Evolutionary conservation across 2,329 filamentous ascomycete genomes (phyloP).

Genomic region (Colletotrichum lini): DNA sequence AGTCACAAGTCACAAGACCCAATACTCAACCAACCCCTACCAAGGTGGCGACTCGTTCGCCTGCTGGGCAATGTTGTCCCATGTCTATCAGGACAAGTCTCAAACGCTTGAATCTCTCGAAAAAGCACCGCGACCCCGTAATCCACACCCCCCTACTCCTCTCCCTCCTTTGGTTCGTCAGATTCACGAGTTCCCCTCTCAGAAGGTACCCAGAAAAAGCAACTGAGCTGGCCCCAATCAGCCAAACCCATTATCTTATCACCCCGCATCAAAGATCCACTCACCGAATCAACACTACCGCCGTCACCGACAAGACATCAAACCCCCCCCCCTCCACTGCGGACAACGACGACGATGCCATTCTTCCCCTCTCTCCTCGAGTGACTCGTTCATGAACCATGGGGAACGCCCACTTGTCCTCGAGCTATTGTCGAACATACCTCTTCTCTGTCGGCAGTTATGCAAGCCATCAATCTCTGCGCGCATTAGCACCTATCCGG

Average conservation of each 20-base stretch:
- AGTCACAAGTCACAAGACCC: background rate
- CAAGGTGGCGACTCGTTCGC: background rate
- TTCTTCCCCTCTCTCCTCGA: background rate
- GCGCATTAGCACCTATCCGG: background rate
- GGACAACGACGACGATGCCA: background rate
- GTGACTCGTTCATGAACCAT: slow-evolving; percentile 23
- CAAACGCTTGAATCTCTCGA: slow-evolving; percentile 3
- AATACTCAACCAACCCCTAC: background rate
- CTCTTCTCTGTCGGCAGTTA: slow-evolving; percentile 1
- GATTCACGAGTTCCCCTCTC: background rate
- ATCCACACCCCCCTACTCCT: background rate
- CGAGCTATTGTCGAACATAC: background rate
- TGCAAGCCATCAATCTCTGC: slow-evolving; percentile 1
- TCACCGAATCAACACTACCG: slow-evolving; percentile 33
- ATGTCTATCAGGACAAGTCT: slow-evolving; percentile 4
- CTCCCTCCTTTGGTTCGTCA: slow-evolving; percentile 6
- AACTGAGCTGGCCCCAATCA: slow-evolving; percentile 42
- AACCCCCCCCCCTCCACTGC: slow-evolving; percentile 22
- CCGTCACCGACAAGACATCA: slow-evolving; percentile 3
- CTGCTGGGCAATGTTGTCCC: background rate
- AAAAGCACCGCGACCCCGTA: background rate
- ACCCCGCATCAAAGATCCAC: slow-evolving; percentile 38
- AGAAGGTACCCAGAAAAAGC: slow-evolving; percentile 17
- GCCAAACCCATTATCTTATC: slow-evolving; percentile 38
- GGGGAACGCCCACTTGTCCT: slow-evolving; percentile 2